These are phyloP conservation scores for Eucalyptus melliodora DNA, from an alignment of 345 rosid species.

Conservation along the genomic window DNA sequence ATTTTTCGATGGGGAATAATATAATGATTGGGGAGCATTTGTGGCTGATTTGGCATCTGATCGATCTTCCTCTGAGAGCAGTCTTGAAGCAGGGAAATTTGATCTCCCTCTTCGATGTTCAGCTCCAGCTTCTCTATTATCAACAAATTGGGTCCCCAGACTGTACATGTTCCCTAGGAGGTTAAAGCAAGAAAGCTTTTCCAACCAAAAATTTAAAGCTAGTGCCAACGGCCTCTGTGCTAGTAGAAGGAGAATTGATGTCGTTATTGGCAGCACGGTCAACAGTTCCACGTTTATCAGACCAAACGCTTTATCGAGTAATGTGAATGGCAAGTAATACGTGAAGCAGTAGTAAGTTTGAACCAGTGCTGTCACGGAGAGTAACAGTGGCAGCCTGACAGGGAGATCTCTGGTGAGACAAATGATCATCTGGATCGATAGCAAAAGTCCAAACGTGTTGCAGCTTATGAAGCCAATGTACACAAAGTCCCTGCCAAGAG, in stretches of 20 bases:
- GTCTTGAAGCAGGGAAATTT: background rate
- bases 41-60: background rate
- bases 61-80: background rate
- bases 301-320: background rate
- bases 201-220: background rate
- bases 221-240: background rate
- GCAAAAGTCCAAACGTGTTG: background rate
- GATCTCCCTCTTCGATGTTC: background rate
- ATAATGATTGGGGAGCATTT: background rate
- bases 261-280: background rate
- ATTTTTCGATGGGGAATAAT: background rate
- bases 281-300: background rate
- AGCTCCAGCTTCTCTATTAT: background rate
- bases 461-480: background rate
- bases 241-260: background rate
- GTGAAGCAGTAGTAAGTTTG: background rate
- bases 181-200: background rate
- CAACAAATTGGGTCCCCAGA: background rate
- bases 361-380: background rate
- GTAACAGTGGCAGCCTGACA: background rate
- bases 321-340: background rate
- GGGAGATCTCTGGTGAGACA: background rate
- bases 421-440: background rate
- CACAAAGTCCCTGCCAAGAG: background rate
- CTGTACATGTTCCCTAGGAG: background rate